phyloP scores from a whole-genome alignment of 306 rosid species.

The Pachyrhizus erosus region DNA sequence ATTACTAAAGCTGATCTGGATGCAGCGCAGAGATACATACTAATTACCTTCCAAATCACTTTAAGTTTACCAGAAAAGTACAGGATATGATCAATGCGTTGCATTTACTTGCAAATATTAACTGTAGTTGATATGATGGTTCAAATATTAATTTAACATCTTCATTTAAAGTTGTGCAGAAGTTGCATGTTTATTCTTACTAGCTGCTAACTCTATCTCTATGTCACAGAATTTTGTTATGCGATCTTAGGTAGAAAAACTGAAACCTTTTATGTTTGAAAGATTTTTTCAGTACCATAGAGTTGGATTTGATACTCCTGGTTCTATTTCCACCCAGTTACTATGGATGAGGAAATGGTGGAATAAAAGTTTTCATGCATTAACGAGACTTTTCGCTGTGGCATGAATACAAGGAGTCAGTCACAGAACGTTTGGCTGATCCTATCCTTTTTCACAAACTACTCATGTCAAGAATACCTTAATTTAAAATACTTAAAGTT shows the following conservation, averaged over 20 bases:
- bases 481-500: constrained; percentile 35
- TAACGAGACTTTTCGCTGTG: constrained; percentile 27
- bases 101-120: constrained; percentile 23
- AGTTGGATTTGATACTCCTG: constrained; percentile 7
- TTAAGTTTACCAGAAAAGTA: constrained; percentile 37
- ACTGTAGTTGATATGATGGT: constrained; percentile 17
- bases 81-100: constrained; percentile 23
- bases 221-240: neutral
- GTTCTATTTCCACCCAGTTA: constrained; percentile 30
- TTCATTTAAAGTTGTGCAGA: constrained; percentile 23
- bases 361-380: constrained; percentile 36
- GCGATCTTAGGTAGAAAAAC: neutral
- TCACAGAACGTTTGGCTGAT: constrained; percentile 42
- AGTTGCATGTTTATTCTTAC: constrained; percentile 29
- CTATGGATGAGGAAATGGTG: constrained; percentile 35
- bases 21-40: constrained; percentile 4
- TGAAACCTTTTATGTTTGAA: constrained; percentile 26
- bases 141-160: constrained; percentile 19
- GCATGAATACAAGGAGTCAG: constrained; percentile 38
- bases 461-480: constrained; percentile 31
- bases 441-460: constrained; percentile 44
- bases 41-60: constrained; percentile 35
- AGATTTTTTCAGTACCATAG: neutral
- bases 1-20: constrained; percentile 41
- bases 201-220: constrained; percentile 14